Evolutionary conservation across 306 rosid species (phyloP).

Genomic region (Prunus mume): DNA sequence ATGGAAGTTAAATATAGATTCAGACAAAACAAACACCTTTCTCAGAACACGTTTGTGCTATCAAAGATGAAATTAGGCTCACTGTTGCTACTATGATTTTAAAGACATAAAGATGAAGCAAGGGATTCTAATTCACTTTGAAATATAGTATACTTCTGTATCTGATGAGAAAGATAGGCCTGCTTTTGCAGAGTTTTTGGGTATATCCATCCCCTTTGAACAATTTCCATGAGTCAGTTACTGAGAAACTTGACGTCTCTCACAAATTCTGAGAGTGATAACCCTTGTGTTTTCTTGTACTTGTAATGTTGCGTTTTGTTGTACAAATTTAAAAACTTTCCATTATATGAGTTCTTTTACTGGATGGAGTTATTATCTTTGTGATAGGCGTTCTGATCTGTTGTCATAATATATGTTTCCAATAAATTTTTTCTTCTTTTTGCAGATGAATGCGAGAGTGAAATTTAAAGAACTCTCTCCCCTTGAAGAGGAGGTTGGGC

Average conservation of each 20-base stretch:
- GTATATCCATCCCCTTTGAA: not conserved
- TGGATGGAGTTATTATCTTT: not conserved
- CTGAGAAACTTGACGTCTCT: not conserved
- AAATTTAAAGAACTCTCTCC: slow-evolving; percentile 63
- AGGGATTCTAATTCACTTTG: not conserved
- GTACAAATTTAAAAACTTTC: not conserved
- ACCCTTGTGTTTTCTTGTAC: not conserved
- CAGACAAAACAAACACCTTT: not conserved
- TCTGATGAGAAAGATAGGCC: not conserved
- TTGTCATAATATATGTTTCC: not conserved
- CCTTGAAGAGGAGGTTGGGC: slow-evolving; percentile 55
- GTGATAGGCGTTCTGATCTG: slow-evolving; percentile 6
- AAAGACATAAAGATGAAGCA: not conserved
- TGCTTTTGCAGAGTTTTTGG: not conserved
- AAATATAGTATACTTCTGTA: not conserved
- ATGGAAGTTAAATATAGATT: not conserved
- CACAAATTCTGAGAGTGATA: not conserved
- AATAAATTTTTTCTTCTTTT: slow-evolving; percentile 6
- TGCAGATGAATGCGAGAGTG: slow-evolving; percentile 64
- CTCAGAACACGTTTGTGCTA: not conserved
- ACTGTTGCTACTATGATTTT: slow-evolving; percentile 1
- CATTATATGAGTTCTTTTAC: slow-evolving; percentile 3
- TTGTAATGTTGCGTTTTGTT: not conserved
- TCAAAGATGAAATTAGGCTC: not conserved
- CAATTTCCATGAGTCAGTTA: not conserved